phyloP scores from a whole-genome alignment of 495 filamentous ascomycete species.

The Penicillium antarcticum region DNA sequence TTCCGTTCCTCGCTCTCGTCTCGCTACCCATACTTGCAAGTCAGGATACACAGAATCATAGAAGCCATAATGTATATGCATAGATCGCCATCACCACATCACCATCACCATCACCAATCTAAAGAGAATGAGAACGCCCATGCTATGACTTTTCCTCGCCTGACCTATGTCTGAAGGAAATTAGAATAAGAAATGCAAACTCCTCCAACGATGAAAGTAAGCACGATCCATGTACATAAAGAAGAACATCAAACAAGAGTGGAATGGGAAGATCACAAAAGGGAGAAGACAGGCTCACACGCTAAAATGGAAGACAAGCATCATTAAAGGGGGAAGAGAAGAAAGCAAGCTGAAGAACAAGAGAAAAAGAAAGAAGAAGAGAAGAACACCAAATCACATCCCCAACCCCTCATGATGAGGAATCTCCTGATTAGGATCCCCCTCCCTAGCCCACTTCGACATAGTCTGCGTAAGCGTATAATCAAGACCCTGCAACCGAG shows the following conservation, averaged over 20 bases:
- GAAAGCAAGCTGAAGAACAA: not conserved
- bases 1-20: not conserved
- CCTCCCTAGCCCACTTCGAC: constrained; percentile 23
- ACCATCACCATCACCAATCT: not conserved
- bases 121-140: constrained; percentile 16
- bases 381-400: constrained; percentile 14
- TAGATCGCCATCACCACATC: not conserved
- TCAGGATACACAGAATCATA: not conserved
- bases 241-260: not conserved
- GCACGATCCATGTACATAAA: constrained; percentile 6
- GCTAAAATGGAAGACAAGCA: constrained; percentile 7
- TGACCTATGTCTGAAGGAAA: constrained; percentile 8
- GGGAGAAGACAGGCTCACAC: not conserved
- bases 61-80: not conserved
- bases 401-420: constrained; percentile 24
- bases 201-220: too few relatives aligned
- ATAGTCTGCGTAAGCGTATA: constrained; percentile 18
- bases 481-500: constrained; percentile 12
- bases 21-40: constrained; percentile 2
- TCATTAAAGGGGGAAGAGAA: not conserved
- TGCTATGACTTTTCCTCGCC: constrained; percentile 21
- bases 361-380: not conserved
- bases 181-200: not conserved
- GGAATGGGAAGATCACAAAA: not conserved
- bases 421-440: constrained; percentile 22